Base-by-base conservation (phyloP, 2,329 filamentous ascomycete genomes). In the Epicoccum sorghinum region DNA sequence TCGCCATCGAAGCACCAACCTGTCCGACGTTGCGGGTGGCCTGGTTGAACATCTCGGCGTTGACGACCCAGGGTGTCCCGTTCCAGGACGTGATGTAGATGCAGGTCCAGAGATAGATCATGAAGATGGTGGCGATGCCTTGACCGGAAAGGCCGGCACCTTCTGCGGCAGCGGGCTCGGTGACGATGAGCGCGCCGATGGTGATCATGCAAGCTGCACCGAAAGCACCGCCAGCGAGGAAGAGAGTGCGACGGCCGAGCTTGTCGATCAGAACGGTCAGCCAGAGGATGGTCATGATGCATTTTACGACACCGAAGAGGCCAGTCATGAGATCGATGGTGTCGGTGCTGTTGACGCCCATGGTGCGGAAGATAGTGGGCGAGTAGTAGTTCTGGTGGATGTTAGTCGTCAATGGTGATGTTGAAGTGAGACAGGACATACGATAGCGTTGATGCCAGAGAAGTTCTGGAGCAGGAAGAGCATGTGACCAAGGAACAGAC, bases 381-480 rank as follows among this genome's bases (percentile, higher is more conserved):
- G 79, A 91, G 76, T 91, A 91, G 78, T 91, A 91, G 77, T 90
- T 87, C 51, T 54, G 22, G 1, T 4, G 1, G 1, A 1, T 13
- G 25, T 54, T 23, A 49, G 45, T 14, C 7, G 3, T 3, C 4
- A 4, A 13, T 7, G 12, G 2, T 4, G 10, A 32, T 7, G 3
- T 4, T 7, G 23, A 5, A 4, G 2, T 2, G 1, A 6, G 4
- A 10, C 0, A 27, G 1, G 2, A 44, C 51, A 30, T 25, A 54
- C 51, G 45, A 87, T 69, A 24, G 88, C 88, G 63, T 91, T 91
- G 77, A 92, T 91, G 3, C 89, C 89, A 2, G 79, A 82, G 44
- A 87, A 87, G 63, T 93, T 93, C 74, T 93, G 90, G 81, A 87
- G 91, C 47, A 93, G 78, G 78, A 93, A 93, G n/a, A 93, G 81